Conservation (phyloP, 2,329 filamentous ascomycete genomes). For the Geosmithia flava region DNA sequence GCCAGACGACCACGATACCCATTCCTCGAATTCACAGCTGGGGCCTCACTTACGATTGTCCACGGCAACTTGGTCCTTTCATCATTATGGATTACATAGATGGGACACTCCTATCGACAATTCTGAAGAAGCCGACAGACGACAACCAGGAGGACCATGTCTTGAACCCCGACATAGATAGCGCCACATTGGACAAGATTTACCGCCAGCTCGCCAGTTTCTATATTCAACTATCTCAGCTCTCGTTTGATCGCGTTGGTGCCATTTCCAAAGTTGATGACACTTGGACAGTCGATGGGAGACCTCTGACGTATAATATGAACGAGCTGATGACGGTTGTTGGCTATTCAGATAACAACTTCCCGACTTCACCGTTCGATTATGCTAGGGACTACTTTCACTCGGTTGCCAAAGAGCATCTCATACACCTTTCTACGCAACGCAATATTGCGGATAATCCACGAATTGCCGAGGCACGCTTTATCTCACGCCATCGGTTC, state of each 20-base stretch:
- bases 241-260: slow-evolving; percentile 17
- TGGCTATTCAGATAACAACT: slow-evolving; percentile 1
- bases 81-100: slow-evolving; percentile 19
- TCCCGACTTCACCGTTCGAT: slow-evolving; percentile 1
- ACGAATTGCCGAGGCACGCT: slow-evolving; percentile 13
- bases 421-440: slow-evolving; percentile 13
- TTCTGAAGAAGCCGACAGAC: slow-evolving; percentile 12
- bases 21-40: slow-evolving; percentile 12
- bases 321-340: slow-evolving; percentile 1
- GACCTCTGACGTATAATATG: slow-evolving; percentile 27
- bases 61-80: slow-evolving; percentile 16
- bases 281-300: slow-evolving; percentile 15
- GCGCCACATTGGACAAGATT: slow-evolving; percentile 8
- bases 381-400: slow-evolving; percentile 1
- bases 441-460: slow-evolving; percentile 16
- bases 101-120: slow-evolving; percentile 8
- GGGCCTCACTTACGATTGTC: slow-evolving; percentile 15
- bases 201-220: slow-evolving; percentile 3
- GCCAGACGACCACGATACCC: slow-evolving; percentile 16
- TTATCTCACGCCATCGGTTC: slow-evolving; percentile 19
- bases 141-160: slow-evolving; percentile 7
- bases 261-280: slow-evolving; percentile 16
- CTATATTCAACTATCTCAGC: slow-evolving; percentile 14
- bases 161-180: slow-evolving; percentile 7
- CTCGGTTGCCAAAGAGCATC: slow-evolving; percentile 11